phyloP scores from a whole-genome alignment of 129 eudicot genomes.

The Erigeron canadensis region DNA sequence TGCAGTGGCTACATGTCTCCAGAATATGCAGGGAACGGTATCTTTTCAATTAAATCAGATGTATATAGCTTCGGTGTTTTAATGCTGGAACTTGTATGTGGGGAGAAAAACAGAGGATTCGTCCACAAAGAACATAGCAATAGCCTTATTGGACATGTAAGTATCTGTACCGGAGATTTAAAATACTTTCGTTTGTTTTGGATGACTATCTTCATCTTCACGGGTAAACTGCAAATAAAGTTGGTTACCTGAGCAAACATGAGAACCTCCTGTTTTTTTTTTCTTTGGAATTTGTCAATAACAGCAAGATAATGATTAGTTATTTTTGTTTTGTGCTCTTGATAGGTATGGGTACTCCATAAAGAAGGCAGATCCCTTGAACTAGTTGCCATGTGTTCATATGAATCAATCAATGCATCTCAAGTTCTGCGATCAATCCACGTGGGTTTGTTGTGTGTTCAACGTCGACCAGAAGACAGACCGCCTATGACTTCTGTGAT shows the following conservation, averaged over 20 bases:
- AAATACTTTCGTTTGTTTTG: neutral
- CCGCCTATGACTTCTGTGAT: constrained; percentile 34
- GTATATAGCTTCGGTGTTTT: constrained; percentile 47
- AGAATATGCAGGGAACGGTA: constrained; percentile 43
- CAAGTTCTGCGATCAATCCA: constrained; percentile 34
- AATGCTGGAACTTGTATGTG: constrained; percentile 42
- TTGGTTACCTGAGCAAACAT: neutral
- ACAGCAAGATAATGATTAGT: neutral
- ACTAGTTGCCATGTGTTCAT: constrained; percentile 8
- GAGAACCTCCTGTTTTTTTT: neutral
- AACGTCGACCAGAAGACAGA: too few relatives aligned
- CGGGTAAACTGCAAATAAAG: neutral
- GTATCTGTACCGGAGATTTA: neutral
- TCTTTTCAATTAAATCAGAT: constrained; percentile 47
- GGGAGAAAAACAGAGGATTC: constrained; percentile 40
- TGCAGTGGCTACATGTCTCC: constrained; percentile 49
- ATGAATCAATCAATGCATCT: neutral
- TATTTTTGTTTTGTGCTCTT: constrained; percentile 1
- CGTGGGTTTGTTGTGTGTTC: constrained; percentile 18
- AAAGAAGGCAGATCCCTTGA: constrained; percentile 32
- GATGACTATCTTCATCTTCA: neutral
- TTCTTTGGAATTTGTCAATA: neutral
- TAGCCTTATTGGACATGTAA: constrained; percentile 54
- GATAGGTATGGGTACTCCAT: constrained; percentile 39
- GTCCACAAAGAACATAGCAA: constrained; percentile 37